Percentiles rank a stretch among this genome's conserved stretches.
These are phyloP conservation scores for Epichloe gansuensis DNA, from an alignment of 2,329 filamentous ascomycete genomes.

Conservation along the genomic window DNA sequence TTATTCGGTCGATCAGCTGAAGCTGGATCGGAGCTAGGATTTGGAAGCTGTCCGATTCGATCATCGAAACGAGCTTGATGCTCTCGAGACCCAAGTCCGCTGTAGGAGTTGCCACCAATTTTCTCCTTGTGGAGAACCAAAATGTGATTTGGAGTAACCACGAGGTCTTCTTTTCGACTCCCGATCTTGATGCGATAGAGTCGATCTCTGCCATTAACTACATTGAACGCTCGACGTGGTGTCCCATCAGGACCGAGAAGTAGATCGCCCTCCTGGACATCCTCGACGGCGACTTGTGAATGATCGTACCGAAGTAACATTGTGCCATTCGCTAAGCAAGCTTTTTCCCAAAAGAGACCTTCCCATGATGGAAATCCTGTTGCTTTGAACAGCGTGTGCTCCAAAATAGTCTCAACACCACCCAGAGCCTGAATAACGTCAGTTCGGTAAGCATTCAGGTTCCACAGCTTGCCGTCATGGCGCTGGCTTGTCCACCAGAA, in stretches of 20 bases:
- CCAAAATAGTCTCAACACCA: slow-evolving; percentile 94
- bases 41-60: too few species aligned
- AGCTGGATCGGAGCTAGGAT: too few species aligned
- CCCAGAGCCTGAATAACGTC: slow-evolving; percentile 94
- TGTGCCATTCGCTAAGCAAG: slow-evolving; percentile 22
- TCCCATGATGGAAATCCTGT: slow-evolving; percentile 97
- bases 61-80: too few species aligned
- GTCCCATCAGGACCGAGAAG: slow-evolving; percentile 35
- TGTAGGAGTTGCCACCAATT: background rate
- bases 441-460: slow-evolving; percentile 86
- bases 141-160: slow-evolving; percentile 36
- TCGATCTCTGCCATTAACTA: slow-evolving; percentile 32
- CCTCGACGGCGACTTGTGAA: slow-evolving; percentile 31
- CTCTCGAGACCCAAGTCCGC: too few species aligned
- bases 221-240: slow-evolving; percentile 34
- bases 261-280: slow-evolving; percentile 34
- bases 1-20: too few species aligned
- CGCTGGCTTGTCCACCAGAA: slow-evolving; percentile 99
- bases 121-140: slow-evolving; percentile 29
- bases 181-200: slow-evolving; percentile 36
- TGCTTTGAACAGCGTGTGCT: slow-evolving; percentile 93
- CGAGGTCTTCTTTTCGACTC: slow-evolving; percentile 29
- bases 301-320: slow-evolving; percentile 31
- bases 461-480: slow-evolving; percentile 96
- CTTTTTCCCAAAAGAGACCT: slow-evolving; percentile 81